Conservation (phyloP, 2,329 filamentous ascomycete genomes). For the Aspergillus latus region DNA sequence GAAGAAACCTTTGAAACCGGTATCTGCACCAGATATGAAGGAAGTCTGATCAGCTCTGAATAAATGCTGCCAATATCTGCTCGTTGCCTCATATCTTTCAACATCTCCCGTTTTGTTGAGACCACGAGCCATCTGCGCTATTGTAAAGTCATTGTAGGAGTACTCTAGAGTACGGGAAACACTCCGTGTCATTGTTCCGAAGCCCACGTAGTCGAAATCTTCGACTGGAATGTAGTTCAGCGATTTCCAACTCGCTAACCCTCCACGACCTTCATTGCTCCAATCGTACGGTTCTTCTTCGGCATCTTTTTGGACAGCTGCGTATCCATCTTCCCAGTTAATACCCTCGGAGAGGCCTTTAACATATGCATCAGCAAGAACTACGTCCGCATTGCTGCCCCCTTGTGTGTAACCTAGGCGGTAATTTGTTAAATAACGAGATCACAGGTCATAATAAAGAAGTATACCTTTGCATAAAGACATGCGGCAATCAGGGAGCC, state of each 20-base stretch:
- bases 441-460: background rate
- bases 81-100: constrained; percentile 59
- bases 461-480: constrained; percentile 58
- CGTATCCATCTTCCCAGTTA: constrained; percentile 67
- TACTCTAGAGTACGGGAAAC: constrained; percentile 74
- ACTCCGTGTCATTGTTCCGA: constrained; percentile 68
- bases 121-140: constrained; percentile 60
- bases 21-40: constrained; percentile 56
- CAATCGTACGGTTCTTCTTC: constrained; percentile 69
- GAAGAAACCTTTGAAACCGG: constrained; percentile 70
- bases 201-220: constrained; percentile 65
- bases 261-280: constrained; percentile 68
- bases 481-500: constrained; percentile 74
- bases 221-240: constrained; percentile 69
- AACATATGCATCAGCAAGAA: constrained; percentile 66
- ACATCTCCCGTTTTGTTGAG: constrained; percentile 57
- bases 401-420: constrained; percentile 66
- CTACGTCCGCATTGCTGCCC: constrained; percentile 69
- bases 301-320: constrained; percentile 68
- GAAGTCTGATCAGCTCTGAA: constrained; percentile 63
- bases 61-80: constrained; percentile 68
- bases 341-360: constrained; percentile 64
- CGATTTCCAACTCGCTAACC: constrained; percentile 68
- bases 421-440: background rate
- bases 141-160: constrained; percentile 71